Evolutionary conservation across 805 yeast genomes (phyloP), one percentile per base, ranked within the genome.

Genomic region (Zygosaccharomyces gambellarensis): DNA sequence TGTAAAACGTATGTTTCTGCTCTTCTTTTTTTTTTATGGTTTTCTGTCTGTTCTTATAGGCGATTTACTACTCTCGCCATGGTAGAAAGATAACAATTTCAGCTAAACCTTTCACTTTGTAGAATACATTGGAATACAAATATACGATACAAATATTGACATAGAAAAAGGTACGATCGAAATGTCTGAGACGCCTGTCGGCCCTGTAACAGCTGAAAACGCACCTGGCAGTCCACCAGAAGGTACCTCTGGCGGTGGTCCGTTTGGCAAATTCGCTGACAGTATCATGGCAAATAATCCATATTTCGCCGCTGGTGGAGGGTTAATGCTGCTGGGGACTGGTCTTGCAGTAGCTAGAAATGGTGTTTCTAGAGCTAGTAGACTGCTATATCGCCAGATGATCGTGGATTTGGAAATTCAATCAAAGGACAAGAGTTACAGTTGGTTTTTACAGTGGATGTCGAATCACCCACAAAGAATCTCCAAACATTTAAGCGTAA

Each of bases 231-330:
- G 11, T 14, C 21, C 31, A 22, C 27, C 46, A 34, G 36, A 25
- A 12, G 36, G 23, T 39, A 42, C 43, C 6, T 39, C 50, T 36
- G 64, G 65, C 8, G 56, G 65, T 0, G 69, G 71, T 0, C 64
- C 67, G 60, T 64, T 71, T 0, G 54, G 62, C 1, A 55, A 52
- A 50, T 68, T 82, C 4, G 69, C 81, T 59, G 68, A 77, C 38
- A 81, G 80, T 48, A 78, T 81, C 2, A 72, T 86, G 50, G 75
- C 75, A 21, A 77, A 79, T 32, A 92, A 92, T 64, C 98, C 97
- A n/a, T 90, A 89, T 67, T 92, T 94, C 72, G 94, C 97, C 1
- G 99, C 98, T 0, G 99, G 99, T 61, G 97, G 97, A 59, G 99
- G 99, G 0, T 73, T 94, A 36, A 94, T 94, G 99, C 73, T 90